phyloP scores from a whole-genome alignment of 192 early-diverging fungal genomes.

The Martensiomyces pterosporus region DNA sequence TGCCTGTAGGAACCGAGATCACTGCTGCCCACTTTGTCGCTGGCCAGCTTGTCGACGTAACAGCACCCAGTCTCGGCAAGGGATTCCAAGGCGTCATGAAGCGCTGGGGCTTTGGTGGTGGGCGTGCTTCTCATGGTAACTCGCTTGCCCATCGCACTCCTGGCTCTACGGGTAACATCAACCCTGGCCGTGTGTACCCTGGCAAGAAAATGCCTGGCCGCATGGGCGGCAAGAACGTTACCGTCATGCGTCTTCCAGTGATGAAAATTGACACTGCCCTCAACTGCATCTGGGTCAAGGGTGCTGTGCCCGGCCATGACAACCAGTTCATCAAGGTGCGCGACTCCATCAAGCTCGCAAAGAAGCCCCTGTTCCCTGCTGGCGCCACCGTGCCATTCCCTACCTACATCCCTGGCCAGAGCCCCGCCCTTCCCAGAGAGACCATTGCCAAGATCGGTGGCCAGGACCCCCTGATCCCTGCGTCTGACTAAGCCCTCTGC shows the following conservation, averaged over 20 bases:
- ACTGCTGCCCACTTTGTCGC: conserved; percentile 86
- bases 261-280: conserved; percentile 80
- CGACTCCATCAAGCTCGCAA: conserved; percentile 79
- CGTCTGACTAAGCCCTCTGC: conserved; percentile 17
- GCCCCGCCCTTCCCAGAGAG: conserved; percentile 34
- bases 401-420: conserved; percentile 55
- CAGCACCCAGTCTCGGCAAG: conserved; percentile 84
- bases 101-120: conserved; percentile 87
- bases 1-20: conserved; percentile 62
- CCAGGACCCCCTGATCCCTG: conserved; percentile 35
- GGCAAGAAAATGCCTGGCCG: conserved; percentile 99
- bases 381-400: conserved; percentile 69
- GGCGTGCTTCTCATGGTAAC: conserved; percentile 90
- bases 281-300: conserved; percentile 92
- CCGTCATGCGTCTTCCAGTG: conserved; percentile 78
- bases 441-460: conserved; percentile 33
- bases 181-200: conserved; percentile 87
- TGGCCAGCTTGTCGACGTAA: conserved; percentile 93
- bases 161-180: conserved; percentile 85
- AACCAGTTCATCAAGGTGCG: conserved; percentile 79
- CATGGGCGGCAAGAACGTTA: conserved; percentile 82
- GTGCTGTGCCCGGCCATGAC: conserved; percentile 82
- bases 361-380: conserved; percentile 59
- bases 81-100: conserved; percentile 98
- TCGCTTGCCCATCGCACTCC: conserved; percentile 83